These are phyloP conservation scores for Dioscorea alata DNA, from an alignment of 106 monocot species.

Conservation along the genomic window DNA sequence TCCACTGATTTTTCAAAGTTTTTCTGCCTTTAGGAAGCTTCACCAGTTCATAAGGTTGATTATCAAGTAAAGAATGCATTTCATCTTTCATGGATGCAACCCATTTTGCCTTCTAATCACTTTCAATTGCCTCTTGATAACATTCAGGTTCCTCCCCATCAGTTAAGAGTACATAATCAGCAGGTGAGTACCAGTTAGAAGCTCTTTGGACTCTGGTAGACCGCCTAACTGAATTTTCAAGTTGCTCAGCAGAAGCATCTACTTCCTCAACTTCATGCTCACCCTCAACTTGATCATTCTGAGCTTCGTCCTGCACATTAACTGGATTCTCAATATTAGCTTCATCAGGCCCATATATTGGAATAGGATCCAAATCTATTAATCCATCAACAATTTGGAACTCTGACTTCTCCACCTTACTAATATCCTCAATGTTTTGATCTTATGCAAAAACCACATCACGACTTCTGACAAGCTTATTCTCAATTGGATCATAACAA, in stretches of 20 bases:
- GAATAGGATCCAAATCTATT: background rate
- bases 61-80: background rate
- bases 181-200: background rate
- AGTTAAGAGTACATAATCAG: background rate
- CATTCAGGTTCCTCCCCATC: background rate
- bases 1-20: background rate
- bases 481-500: background rate
- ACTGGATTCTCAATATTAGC: background rate
- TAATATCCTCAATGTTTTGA: conserved; percentile 2
- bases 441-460: conserved; percentile 5
- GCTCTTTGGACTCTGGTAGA: background rate
- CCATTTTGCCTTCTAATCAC: background rate
- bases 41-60: background rate
- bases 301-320: background rate
- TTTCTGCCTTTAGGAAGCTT: background rate
- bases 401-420: background rate
- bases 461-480: background rate
- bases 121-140: background rate
- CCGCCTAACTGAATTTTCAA: background rate
- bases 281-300: background rate
- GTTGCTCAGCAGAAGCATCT: background rate
- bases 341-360: background rate
- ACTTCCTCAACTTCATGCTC: background rate
- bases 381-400: background rate
- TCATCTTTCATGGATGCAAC: background rate